phyloP scores from a whole-genome alignment of 2,329 filamentous ascomycete species.

The Diaporthe caulivora region DNA sequence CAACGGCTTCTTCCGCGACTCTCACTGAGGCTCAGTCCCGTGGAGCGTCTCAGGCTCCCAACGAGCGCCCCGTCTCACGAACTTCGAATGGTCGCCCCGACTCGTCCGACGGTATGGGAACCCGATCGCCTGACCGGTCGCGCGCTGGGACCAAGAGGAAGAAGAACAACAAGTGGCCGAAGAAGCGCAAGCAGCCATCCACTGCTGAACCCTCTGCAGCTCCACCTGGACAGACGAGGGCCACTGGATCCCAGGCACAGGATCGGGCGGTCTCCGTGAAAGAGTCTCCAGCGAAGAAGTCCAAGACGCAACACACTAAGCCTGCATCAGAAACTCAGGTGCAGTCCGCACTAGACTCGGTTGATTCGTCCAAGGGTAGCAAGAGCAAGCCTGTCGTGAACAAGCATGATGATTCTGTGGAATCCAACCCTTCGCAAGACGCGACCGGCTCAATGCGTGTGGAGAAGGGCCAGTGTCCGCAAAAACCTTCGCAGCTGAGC shows the following conservation, averaged over 20 bases:
- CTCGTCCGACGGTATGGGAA: background rate
- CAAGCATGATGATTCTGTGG: background rate
- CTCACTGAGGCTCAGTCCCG: background rate
- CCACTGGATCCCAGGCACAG: constrained; percentile 17
- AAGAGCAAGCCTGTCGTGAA: background rate
- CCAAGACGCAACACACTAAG: background rate
- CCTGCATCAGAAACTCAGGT: background rate
- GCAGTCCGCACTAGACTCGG: background rate
- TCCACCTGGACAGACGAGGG: constrained; percentile 20
- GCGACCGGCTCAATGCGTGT: constrained; percentile 52
- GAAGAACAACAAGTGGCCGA: constrained; percentile 29
- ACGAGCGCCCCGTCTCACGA: background rate
- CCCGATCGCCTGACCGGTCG: constrained; percentile 5
- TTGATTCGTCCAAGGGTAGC: background rate
- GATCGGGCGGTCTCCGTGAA: background rate
- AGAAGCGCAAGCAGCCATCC: constrained; percentile 30
- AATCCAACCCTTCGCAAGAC: constrained; percentile 44
- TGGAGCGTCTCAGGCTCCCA: constrained; percentile 4
- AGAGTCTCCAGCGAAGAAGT: constrained; percentile 25
- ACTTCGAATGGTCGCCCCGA: constrained; percentile 1
- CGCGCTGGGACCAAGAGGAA: constrained; percentile 26
- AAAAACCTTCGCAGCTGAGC: constrained; percentile 29
- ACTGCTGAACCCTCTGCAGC: background rate
- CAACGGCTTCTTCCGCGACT: constrained; percentile 12
- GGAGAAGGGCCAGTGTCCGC: constrained; percentile 24